phyloP scores from a whole-genome alignment of 208 protist species.

The Crithidia thermophila region DNA sequence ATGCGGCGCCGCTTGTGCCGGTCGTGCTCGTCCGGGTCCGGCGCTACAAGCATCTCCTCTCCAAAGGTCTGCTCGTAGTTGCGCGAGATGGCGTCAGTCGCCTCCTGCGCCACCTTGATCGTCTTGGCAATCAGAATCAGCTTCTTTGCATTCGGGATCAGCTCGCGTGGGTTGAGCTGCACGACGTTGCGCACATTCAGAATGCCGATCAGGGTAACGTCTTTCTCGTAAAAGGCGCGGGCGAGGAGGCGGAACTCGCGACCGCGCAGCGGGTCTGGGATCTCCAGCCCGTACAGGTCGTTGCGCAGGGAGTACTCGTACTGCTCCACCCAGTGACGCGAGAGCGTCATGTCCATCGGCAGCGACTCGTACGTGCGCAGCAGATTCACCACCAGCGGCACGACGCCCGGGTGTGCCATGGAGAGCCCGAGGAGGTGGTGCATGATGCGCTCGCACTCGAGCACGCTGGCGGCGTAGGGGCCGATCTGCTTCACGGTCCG shows the following conservation, averaged over 20 bases:
- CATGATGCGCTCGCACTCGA: slow-evolving; percentile 73
- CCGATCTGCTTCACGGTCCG: slow-evolving; percentile 60
- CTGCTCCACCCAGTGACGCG: slow-evolving; percentile 72
- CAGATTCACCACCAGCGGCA: slow-evolving; percentile 82
- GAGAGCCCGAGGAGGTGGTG: slow-evolving; percentile 77
- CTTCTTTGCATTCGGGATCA: slow-evolving; percentile 59
- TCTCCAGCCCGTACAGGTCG: slow-evolving; percentile 66
- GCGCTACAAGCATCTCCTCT: slow-evolving; percentile 59
- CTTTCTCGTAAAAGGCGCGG: slow-evolving; percentile 53
- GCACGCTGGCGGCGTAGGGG: slow-evolving; percentile 62
- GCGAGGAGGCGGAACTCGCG: slow-evolving; percentile 60
- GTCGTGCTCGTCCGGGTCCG: slow-evolving; percentile 43
- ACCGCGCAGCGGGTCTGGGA: slow-evolving; percentile 61
- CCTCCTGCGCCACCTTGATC: slow-evolving; percentile 47
- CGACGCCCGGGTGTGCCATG: slow-evolving; percentile 68
- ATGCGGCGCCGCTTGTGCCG: slow-evolving; percentile 16
- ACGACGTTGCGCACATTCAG: slow-evolving; percentile 55
- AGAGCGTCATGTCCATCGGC: slow-evolving; percentile 48
- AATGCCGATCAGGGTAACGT: slow-evolving; percentile 77
- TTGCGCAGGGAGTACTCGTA: slow-evolving; percentile 87
- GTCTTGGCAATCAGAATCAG: slow-evolving; percentile 72
- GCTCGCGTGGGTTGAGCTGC: slow-evolving; percentile 64
- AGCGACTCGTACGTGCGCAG: slow-evolving; percentile 81
- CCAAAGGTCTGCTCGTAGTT: slow-evolving; percentile 51
- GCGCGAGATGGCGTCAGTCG: slow-evolving; percentile 44